phyloP scores from a whole-genome alignment of 169 alveolate genomes.

The Plasmodium gallinaceum region DNA sequence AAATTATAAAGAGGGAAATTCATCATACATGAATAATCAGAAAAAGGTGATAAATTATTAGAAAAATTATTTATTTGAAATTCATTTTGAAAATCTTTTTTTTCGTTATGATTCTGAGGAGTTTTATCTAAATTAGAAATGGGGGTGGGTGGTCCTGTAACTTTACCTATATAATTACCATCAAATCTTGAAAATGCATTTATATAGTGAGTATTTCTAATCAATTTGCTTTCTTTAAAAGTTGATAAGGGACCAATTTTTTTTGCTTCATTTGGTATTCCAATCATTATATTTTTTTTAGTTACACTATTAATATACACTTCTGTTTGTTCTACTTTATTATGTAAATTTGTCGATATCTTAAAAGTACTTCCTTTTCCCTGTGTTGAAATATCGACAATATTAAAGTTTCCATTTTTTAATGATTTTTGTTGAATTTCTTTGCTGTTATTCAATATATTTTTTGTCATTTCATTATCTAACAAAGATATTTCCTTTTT shows the following conservation, averaged over 20 bases:
- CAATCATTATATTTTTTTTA: constrained; percentile 5
- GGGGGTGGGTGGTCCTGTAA: constrained; percentile 52
- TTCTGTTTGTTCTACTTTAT: neutral
- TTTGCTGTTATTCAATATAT: neutral
- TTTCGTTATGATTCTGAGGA: constrained; percentile 24
- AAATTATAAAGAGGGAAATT: neutral
- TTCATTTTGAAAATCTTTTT: neutral
- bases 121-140: constrained; percentile 26
- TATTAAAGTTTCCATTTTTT: neutral
- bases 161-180: constrained; percentile 60
- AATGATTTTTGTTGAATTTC: neutral
- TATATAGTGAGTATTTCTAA: constrained; percentile 33
- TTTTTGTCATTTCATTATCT: neutral
- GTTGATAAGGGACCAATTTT: constrained; percentile 47
- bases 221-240: constrained; percentile 17
- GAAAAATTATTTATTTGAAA: neutral
- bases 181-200: constrained; percentile 56
- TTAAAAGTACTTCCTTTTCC: neutral
- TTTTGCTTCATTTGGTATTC: neutral
- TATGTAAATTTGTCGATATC: neutral
- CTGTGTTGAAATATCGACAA: neutral
- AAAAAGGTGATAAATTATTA: neutral
- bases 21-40: neutral
- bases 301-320: neutral
- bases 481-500: neutral